Conservation (phyloP, 768 basidiomycete genomes). For the Kwoniella sp. region DNA sequence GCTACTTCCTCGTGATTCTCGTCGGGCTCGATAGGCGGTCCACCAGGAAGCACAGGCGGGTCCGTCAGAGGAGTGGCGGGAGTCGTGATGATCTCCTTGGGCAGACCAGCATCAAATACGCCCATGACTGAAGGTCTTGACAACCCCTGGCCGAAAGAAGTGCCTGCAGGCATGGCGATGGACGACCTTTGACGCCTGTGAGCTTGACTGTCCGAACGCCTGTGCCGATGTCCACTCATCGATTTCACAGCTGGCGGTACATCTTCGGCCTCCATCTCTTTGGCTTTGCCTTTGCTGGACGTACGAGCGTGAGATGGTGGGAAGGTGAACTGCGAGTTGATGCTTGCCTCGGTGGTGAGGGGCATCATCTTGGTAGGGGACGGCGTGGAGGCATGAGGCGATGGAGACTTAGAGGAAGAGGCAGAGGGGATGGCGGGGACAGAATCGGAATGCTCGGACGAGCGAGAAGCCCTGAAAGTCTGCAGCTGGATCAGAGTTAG, state of each 20-base stretch:
- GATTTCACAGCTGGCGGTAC: neutral
- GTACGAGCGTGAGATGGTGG: constrained; percentile 13
- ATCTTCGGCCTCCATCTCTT: constrained; percentile 8
- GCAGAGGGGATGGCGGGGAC: constrained; percentile 4
- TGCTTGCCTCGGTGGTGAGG: constrained; percentile 23
- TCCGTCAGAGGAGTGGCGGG: constrained; percentile 41
- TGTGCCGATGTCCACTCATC: constrained; percentile 19
- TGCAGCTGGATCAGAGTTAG: constrained; percentile 30
- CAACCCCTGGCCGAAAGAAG: constrained; percentile 11
- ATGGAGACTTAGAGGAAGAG: constrained; percentile 12
- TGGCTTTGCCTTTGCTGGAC: constrained; percentile 18
- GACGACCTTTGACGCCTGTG: constrained; percentile 28
- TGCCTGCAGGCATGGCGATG: constrained; percentile 11
- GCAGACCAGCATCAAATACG: constrained; percentile 18
- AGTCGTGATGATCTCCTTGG: constrained; percentile 40
- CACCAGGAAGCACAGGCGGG: constrained; percentile 11
- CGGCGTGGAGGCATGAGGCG: constrained; percentile 1
- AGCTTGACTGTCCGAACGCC: constrained; percentile 26
- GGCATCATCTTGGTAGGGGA: constrained; percentile 12
- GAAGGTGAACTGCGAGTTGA: constrained; percentile 15
- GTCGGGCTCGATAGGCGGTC: constrained; percentile 9
- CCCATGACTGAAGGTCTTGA: constrained; percentile 21
- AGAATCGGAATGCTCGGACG: constrained; percentile 25
- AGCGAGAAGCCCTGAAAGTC: constrained; percentile 38
- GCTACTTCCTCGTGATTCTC: constrained; percentile 28